Conservation (phyloP, 2,329 filamentous ascomycete species). For the Trichoderma gracile region DNA sequence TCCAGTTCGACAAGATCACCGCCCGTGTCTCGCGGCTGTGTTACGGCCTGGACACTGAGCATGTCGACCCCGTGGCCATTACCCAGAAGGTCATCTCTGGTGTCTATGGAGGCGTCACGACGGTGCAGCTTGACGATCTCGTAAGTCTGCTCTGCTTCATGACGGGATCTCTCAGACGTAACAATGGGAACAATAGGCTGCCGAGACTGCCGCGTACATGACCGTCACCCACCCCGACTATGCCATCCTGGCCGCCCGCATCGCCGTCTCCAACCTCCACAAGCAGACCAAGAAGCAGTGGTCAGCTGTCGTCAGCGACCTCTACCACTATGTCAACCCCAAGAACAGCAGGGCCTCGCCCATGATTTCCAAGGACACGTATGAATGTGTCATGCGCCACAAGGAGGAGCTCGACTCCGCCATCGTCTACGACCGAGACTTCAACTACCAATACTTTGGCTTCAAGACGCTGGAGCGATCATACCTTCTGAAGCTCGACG, state of each 20-base stretch:
- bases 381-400: conserved; percentile 92
- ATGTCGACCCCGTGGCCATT: conserved; percentile 96
- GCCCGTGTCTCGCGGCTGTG: conserved; percentile 95
- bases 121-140: conserved; percentile 92
- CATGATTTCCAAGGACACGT: conserved; percentile 92
- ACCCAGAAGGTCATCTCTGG: conserved; percentile 99
- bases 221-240: conserved; percentile 99
- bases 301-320: conserved; percentile 89
- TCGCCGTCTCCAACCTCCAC: conserved; percentile 98
- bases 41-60: conserved; percentile 91
- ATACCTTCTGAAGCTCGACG: conserved; percentile 92
- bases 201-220: conserved; percentile 99
- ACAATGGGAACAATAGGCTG: conserved; percentile 62
- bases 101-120: conserved; percentile 97
- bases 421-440: conserved; percentile 98
- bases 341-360: conserved; percentile 81
- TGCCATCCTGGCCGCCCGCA: conserved; percentile 95
- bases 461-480: conserved; percentile 99
- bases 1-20: conserved; percentile 99
- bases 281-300: conserved; percentile 99
- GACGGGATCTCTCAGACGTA: conserved; percentile 10
- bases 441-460: conserved; percentile 99
- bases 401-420: conserved; percentile 97
- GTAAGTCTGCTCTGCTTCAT: conserved; percentile 56
- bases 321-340: conserved; percentile 95